A percentile compares a stretch with the other conserved stretches of the same genome.
Evolutionary conservation across 805 yeast genomes (phyloP).

Genomic region (Scheffersomyces coipomensis): DNA sequence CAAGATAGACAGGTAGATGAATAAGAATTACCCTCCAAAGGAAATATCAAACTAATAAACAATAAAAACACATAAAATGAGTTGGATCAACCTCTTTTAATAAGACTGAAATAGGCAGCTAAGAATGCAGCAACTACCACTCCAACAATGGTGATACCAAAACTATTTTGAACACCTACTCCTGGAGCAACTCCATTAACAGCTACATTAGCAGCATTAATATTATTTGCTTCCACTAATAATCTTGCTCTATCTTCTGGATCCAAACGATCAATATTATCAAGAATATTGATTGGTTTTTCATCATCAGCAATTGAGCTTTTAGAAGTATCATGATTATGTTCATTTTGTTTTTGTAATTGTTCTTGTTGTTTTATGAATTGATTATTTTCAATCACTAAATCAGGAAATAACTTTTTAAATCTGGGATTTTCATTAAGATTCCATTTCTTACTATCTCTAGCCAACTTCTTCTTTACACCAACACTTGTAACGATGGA

Average conservation of each 20-base stretch:
- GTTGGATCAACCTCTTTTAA: slow-evolving; percentile 13
- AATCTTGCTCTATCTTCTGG: slow-evolving; percentile 66
- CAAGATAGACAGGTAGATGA: too few relatives aligned
- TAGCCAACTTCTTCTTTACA: slow-evolving; percentile 57
- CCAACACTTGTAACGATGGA: slow-evolving; percentile 64
- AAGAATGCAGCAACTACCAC: slow-evolving; percentile 30
- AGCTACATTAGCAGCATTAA: slow-evolving; percentile 8
- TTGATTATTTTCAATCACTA: slow-evolving; percentile 42
- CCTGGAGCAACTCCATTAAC: slow-evolving; percentile 4
- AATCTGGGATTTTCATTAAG: slow-evolving; percentile 57
- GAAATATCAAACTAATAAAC: too few relatives aligned
- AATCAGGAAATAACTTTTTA: slow-evolving; percentile 65
- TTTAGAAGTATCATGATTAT: slow-evolving; percentile 11
- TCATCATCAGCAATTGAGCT: slow-evolving; percentile 6
- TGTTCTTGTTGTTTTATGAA: slow-evolving; percentile 23
- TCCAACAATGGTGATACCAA: slow-evolving; percentile 22
- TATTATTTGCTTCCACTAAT: slow-evolving; percentile 8
- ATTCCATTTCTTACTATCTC: slow-evolving; percentile 60
- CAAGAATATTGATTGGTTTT: slow-evolving; percentile 18
- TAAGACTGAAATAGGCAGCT: slow-evolving; percentile 24
- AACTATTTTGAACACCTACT: slow-evolving; percentile 6
- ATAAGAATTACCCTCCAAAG: too few relatives aligned
- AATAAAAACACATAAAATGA: too few relatives aligned
- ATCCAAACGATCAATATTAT: slow-evolving; percentile 45
- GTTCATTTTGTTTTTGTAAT: slow-evolving; percentile 9